Percentiles rank a stretch among this genome's conserved stretches.
Evolutionary conservation across 1,139 yeast genomes (phyloP).

Genomic region (Blastobotrys serpentis): DNA sequence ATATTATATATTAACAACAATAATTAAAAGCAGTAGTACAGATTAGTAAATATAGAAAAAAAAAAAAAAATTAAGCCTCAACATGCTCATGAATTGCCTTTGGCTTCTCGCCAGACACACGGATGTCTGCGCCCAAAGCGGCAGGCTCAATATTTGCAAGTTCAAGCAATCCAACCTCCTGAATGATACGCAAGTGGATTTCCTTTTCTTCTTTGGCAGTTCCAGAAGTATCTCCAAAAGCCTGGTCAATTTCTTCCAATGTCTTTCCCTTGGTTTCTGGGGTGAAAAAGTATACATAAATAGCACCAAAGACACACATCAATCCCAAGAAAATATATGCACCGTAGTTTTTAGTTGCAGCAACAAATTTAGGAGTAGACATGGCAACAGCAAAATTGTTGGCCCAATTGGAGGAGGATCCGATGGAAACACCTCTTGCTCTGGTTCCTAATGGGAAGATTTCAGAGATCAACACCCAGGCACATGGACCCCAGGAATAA

Average conservation of each 20-base stretch:
- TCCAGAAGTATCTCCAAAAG: constrained; percentile 36
- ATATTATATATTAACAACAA: no score
- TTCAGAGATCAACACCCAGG: constrained; percentile 78
- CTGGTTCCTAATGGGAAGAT: constrained; percentile 68
- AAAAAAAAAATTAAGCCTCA: not conserved
- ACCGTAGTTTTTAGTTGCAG: constrained; percentile 33
- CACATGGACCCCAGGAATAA: constrained; percentile 77
- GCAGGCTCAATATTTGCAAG: constrained; percentile 9
- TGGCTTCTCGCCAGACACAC: not conserved
- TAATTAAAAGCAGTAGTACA: no score
- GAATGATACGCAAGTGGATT: constrained; percentile 10
- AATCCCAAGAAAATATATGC: constrained; percentile 13
- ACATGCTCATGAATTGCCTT: not conserved
- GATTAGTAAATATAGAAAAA: not conserved
- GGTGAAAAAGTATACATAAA: constrained; percentile 14
- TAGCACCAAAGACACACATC: constrained; percentile 15
- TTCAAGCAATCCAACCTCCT: constrained; percentile 13
- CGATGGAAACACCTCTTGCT: constrained; percentile 65
- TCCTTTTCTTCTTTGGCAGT: constrained; percentile 8
- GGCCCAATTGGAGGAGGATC: constrained; percentile 79
- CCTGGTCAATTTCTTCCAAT: constrained; percentile 34
- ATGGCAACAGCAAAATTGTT: constrained; percentile 63
- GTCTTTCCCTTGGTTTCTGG: constrained; percentile 28
- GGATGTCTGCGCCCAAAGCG: constrained; percentile 10
- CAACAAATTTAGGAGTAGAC: constrained; percentile 47